Percentiles rank a stretch among this genome's conserved stretches.
Evolutionary conservation across 352 stramenopile genomes (phyloP).

Genomic region (Phytophthora pinifolia): DNA sequence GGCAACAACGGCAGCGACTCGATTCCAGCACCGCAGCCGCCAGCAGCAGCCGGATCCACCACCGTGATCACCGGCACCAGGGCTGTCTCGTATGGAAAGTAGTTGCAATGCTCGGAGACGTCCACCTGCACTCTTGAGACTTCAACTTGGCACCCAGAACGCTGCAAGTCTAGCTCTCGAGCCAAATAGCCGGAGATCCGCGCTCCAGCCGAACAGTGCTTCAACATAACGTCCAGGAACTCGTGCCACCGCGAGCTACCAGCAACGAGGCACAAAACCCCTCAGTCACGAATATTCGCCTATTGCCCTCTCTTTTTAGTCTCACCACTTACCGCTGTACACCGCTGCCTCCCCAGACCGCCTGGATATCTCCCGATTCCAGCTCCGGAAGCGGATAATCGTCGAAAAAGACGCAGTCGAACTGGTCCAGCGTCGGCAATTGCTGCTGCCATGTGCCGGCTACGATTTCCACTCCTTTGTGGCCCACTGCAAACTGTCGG

Average conservation of each 20-base stretch:
- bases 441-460: conserved; percentile 69
- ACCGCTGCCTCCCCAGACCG: neutral
- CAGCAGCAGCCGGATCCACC: conserved; percentile 27
- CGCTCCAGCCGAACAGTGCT: conserved; percentile 46
- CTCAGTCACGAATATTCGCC: neutral
- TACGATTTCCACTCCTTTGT: conserved; percentile 45
- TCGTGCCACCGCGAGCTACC: conserved; percentile 67
- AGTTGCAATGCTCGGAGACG: conserved; percentile 49
- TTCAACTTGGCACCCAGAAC: conserved; percentile 40
- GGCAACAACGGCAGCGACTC: conserved; percentile 5
- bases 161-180: conserved; percentile 45
- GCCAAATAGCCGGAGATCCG: conserved; percentile 72
- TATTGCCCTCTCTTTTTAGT: neutral
- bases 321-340: conserved; percentile 12
- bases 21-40: neutral
- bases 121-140: conserved; percentile 38
- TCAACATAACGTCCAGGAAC: conserved; percentile 59
- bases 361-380: neutral
- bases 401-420: conserved; percentile 85
- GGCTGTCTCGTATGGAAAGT: conserved; percentile 65
- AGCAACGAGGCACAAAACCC: conserved; percentile 8
- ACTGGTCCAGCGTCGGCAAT: conserved; percentile 50
- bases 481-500: conserved; percentile 42
- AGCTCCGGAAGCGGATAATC: conserved; percentile 76
- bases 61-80: conserved; percentile 68